phyloP scores from a whole-genome alignment of 176 grass and related monocot genomes.

The Tuctoria greenei region DNA sequence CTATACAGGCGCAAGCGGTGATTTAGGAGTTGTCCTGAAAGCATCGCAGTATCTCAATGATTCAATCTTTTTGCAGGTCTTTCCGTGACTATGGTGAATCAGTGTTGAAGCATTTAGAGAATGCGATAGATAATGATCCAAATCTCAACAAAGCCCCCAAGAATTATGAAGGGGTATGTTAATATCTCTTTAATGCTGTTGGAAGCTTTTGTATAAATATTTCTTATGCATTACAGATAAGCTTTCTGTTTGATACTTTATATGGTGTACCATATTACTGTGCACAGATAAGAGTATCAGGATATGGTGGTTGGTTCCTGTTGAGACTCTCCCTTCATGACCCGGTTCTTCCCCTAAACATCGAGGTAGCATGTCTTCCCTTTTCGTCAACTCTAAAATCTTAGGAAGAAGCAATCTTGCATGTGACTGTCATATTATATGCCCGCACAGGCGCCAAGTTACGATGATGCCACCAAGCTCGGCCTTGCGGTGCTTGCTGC shows the following conservation, averaged over 20 bases:
- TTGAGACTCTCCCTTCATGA: conserved; percentile 95
- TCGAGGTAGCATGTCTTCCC: conserved; percentile 57
- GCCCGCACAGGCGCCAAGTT: conserved; percentile 57
- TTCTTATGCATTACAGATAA: not conserved
- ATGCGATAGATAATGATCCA: conserved; percentile 45
- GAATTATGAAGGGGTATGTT: conserved; percentile 85
- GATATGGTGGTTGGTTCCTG: conserved; percentile 94
- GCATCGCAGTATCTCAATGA: not conserved
- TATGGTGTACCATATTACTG: conserved; percentile 9
- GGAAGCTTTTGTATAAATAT: not conserved
- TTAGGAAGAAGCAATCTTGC: not conserved
- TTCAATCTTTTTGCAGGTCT: conserved; percentile 48
- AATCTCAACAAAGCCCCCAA: conserved; percentile 56
- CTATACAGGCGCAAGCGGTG: not conserved
- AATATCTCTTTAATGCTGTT: conserved; percentile 9
- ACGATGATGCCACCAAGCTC: conserved; percentile 68
- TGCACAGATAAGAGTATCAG: conserved; percentile 87
- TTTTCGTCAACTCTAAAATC: not conserved
- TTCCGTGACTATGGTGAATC: conserved; percentile 93
- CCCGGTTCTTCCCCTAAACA: conserved; percentile 96
- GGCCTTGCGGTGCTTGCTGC: conserved; percentile 62
- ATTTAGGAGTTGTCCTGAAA: not conserved
- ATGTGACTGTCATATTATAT: not conserved
- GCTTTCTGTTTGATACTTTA: conserved; percentile 15
- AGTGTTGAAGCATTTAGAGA: conserved; percentile 84